A percentile compares a stretch with the other conserved stretches of the same genome.
Conservation (phyloP, 345 rosid species). For the Geranium rotundifolium region DNA sequence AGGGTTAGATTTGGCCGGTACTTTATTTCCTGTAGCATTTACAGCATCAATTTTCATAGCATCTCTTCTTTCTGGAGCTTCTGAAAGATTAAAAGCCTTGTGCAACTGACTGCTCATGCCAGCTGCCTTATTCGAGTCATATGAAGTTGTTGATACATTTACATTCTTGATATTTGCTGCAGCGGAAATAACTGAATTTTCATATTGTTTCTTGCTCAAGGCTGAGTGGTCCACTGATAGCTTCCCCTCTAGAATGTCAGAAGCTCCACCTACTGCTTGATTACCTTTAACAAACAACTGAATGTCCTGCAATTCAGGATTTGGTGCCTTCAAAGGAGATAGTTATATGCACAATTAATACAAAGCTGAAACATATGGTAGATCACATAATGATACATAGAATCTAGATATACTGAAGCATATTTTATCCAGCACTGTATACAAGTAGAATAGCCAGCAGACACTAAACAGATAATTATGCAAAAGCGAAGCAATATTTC, state of each 20-base stretch:
- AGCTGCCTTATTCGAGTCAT: slow-evolving; percentile 22
- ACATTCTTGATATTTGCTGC: slow-evolving; percentile 20
- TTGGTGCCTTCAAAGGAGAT: slow-evolving; percentile 38
- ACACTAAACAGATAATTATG: not conserved
- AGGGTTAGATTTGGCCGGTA: slow-evolving; percentile 23
- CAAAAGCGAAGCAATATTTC: not conserved
- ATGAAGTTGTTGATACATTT: slow-evolving; percentile 28
- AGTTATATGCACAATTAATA: not conserved
- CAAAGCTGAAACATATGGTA: not conserved
- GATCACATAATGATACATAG: not conserved
- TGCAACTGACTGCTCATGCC: slow-evolving; percentile 17
- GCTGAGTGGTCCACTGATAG: slow-evolving; percentile 21
- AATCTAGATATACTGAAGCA: not conserved
- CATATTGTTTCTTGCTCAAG: slow-evolving; percentile 26
- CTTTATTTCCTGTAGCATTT: slow-evolving; percentile 23
- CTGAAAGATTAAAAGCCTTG: slow-evolving; percentile 27
- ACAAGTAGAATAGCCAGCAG: not conserved
- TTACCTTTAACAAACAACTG: slow-evolving; percentile 31
- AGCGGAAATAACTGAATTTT: slow-evolving; percentile 22
- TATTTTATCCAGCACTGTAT: not conserved
- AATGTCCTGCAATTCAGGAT: slow-evolving; percentile 38
- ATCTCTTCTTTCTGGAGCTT: slow-evolving; percentile 23
- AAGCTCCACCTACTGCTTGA: slow-evolving; percentile 19
- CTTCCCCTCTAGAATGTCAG: slow-evolving; percentile 29
- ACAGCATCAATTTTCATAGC: slow-evolving; percentile 31